Conservation (phyloP, 345 rosid genomes). For the Sonneratia alba region DNA sequence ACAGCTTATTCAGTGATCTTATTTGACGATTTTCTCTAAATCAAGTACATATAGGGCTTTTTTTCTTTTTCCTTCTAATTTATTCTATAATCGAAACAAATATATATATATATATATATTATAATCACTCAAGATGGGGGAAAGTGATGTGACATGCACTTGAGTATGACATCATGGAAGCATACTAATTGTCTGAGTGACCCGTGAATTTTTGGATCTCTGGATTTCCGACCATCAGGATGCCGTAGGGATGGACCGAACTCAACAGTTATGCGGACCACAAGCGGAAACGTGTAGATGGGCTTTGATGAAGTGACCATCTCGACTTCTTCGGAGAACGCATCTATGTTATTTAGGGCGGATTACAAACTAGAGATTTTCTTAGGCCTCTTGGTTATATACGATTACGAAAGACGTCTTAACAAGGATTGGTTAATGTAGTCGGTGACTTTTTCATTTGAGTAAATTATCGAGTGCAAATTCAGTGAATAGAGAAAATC, state of each 20-base stretch:
- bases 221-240: not conserved
- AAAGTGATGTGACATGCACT: not conserved
- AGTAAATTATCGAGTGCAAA: no score
- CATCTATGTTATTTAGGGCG: no score
- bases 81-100: not conserved
- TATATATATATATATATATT: no score
- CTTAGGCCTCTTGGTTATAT: no score
- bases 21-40: not conserved
- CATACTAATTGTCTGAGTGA: not conserved
- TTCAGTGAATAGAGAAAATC: no score
- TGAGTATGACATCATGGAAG: not conserved
- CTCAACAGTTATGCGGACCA: not conserved
- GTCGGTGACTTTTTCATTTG: no score
- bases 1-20: not conserved
- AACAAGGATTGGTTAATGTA: no score
- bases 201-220: not conserved
- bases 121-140: not conserved
- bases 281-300: not conserved
- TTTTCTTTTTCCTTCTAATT: not conserved
- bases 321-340: not conserved
- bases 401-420: no score
- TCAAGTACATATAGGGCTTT: not conserved
- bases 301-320: not conserved
- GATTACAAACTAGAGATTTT: no score
- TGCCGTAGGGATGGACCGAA: not conserved